Evolutionary conservation across 306 rosid genomes (phyloP), one percentile per base, ranked within the genome.

Genomic region (Cicer bijugum): DNA sequence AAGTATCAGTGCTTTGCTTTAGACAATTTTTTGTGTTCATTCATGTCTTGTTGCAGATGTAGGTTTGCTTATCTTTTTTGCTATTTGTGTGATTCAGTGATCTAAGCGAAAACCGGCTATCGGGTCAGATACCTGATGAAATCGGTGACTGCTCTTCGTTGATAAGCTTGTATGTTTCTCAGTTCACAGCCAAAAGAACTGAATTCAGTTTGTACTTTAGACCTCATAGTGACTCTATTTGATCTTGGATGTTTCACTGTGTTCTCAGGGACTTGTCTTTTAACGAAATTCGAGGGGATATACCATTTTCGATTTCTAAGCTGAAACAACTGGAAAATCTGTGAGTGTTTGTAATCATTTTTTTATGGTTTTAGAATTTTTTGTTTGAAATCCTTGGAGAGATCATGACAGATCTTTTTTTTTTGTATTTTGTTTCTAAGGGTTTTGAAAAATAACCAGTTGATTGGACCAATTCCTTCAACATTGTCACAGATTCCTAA

Each of bases 51-150:
- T 16, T 78, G 16, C 48, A 1, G 45, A 38, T 61, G 60, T n/a
- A 6, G 51, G 16, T 51, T 42, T 57, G 23, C 15, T 74, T 65
- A 75, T 38, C 23, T 9, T 37, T 20, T n/a, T 46, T 56, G 50
- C 15, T 5, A 43, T 39, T 48, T 68, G 40, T 80, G 81, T 71
- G 82, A 66, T 15, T 8, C 89, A 95, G 99, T 56, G 99, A 95
- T 61, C 86, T 92, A 17, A 87, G 78, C 73, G 93, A 84, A 55
- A 95, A 92, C 78, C 77, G 79, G 17, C 82, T 95, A 16, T 92
- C 99, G 0, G 99, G 99, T 72, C 99, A 95, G 83, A 95, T 95
- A 82, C 99, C 99, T n/a, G 99, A 92, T 75, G 97, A 95, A 92
- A 95, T 95, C 76, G 99, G 99, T 57, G 99, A 92, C 68, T 95